Evolutionary conservation across 2,329 filamentous ascomycete species (phyloP), one percentile per base, ranked within the genome.

Genomic region (Sarocladium kiliense): DNA sequence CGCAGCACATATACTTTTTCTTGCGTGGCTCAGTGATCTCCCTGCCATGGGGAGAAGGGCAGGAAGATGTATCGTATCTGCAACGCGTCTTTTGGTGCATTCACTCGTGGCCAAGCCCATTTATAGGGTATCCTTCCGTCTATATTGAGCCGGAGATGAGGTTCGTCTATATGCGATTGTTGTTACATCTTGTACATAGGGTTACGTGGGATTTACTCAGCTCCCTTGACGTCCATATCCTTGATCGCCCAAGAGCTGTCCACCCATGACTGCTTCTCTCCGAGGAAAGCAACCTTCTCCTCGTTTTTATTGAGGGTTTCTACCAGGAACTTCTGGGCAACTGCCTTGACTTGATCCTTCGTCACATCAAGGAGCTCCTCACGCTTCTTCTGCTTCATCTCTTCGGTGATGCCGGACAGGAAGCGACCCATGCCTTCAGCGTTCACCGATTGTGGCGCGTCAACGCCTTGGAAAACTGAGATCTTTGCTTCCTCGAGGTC

Each of bases 401-500:
- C 88, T 57, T 94, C 84, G 1, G 88, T 90, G 34, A 99, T 80
- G 12, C 91, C 91, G 27, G 85, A 88, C 65, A 96, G 75, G 72
- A 99, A 99, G 54, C 86, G 80, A 42, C 82, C 80, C 84, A 96
- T 89, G 34, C 93, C 94, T 69, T 97, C 93, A 53, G 88, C 80
- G 67, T 88, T 94, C 21, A 97, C 91, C 37, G 89, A 87, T 62
- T 87, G 81, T 1, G 94, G 94, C 11, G 93, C 93, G 70, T 99
- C 94, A 10, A 97, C 82, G 34, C 82, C 79, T 71, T 99, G 92
- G 78, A 99, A 99, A 12, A 96, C 87, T 26, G 89, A 91, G 37
- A 99, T 83, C 74, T 99, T 99, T 59, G 94, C 94, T 70, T 99
- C 94, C 66, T 97, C 93, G 2, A 99, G 77, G 66, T 99, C 92